phyloP scores from a whole-genome alignment of 495 filamentous ascomycete genomes.

The Chaetomium fimeti region DNA sequence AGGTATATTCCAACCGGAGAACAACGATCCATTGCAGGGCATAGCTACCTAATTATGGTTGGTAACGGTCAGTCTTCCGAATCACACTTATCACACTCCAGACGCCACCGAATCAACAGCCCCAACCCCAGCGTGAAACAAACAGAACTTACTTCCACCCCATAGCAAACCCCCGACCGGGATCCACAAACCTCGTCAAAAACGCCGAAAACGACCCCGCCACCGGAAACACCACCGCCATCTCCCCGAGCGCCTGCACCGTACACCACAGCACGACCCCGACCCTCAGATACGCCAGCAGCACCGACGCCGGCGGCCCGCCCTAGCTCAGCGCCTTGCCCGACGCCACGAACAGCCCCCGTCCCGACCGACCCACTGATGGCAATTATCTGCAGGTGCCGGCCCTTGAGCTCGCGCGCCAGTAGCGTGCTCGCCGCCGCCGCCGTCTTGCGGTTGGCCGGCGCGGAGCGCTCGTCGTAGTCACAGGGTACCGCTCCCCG shows the following conservation, averaged over 20 bases:
- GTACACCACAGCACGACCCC: constrained; percentile 90
- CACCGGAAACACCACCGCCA: constrained; percentile 89
- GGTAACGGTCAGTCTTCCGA: neutral
- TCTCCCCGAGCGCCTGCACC: constrained; percentile 86
- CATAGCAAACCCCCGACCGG: constrained; percentile 97
- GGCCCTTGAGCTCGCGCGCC: constrained; percentile 70
- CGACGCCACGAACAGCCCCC: constrained; percentile 87
- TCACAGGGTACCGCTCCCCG: too few species aligned
- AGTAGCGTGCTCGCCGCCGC: constrained; percentile 46
- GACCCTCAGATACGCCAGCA: constrained; percentile 79
- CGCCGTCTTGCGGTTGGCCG: constrained; percentile 30
- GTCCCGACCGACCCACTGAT: constrained; percentile 96
- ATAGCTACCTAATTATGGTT: constrained; percentile 76
- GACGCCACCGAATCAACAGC: too few species aligned
- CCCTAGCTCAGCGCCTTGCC: constrained; percentile 74
- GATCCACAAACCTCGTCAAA: constrained; percentile 89
- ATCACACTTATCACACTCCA: too few species aligned
- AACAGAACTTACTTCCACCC: constrained; percentile 71
- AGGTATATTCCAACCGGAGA: constrained; percentile 72
- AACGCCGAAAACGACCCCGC: constrained; percentile 91
- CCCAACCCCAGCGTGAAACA: neutral
- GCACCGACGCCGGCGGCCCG: constrained; percentile 81
- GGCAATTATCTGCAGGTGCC: constrained; percentile 95
- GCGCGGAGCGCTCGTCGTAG: constrained; percentile 34
- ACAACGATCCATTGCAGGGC: constrained; percentile 92